Evolutionary conservation across 768 basidiomycete genomes (phyloP).

Genomic region (Leccinum fibrillosum): DNA sequence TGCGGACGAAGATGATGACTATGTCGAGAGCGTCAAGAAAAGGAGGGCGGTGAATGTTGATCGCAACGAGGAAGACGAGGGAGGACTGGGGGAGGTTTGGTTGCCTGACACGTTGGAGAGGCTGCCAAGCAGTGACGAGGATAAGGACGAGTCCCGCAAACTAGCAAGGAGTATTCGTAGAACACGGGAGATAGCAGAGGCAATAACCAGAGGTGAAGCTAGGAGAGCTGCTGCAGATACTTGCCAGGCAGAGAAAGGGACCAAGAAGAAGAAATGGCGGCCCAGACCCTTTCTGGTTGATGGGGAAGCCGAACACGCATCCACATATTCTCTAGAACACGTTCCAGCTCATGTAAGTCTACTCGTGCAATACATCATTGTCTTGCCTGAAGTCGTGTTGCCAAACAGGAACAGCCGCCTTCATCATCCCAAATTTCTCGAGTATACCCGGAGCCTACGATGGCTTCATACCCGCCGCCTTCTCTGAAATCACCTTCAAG

Average conservation of each 20-base stretch:
- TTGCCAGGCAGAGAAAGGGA: constrained; percentile 8
- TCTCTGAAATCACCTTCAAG: too few relatives aligned
- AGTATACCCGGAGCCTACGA: too few relatives aligned
- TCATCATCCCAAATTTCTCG: too few relatives aligned
- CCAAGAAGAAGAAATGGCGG: too few relatives aligned
- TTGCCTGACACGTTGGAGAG: constrained; percentile 38
- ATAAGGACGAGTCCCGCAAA: constrained; percentile 32
- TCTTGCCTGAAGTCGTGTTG: too few relatives aligned
- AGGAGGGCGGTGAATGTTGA: constrained; percentile 4
- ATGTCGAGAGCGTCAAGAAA: constrained; percentile 17
- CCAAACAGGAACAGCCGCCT: too few relatives aligned
- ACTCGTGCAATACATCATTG: too few relatives aligned
- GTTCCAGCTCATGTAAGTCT: too few relatives aligned
- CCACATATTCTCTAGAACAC: too few relatives aligned
- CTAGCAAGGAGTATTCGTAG: constrained; percentile 34
- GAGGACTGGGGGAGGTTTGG: constrained; percentile 12
- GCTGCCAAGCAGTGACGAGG: constrained; percentile 41
- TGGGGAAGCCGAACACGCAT: too few relatives aligned
- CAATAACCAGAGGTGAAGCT: constrained; percentile 16
- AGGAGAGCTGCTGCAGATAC: constrained; percentile 16
- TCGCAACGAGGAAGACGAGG: neutral
- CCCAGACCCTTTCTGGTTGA: too few relatives aligned
- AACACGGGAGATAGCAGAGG: constrained; percentile 24
- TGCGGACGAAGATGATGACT: constrained; percentile 26
- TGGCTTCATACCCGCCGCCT: too few relatives aligned